These are phyloP conservation scores for Suhomyces bokatorum DNA, from an alignment of 1,139 yeast genomes.

Conservation along the genomic window DNA sequence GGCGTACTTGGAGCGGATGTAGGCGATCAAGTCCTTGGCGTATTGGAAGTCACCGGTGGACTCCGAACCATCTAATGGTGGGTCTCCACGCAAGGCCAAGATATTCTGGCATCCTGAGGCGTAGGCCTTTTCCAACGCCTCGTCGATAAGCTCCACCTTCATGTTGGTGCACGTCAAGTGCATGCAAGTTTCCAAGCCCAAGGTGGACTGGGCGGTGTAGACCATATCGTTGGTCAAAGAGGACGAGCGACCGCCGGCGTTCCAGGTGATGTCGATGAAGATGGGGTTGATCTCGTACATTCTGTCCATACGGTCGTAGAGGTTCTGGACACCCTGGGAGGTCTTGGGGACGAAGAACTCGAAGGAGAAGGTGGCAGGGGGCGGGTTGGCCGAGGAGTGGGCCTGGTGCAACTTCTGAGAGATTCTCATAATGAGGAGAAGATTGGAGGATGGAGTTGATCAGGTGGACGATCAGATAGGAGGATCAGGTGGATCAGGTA, in stretches of 20 bases:
- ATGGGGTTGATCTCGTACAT: conserved; percentile 93
- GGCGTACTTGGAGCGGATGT: conserved; percentile 57
- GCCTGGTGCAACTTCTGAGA: conserved; percentile 54
- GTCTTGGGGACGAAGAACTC: conserved; percentile 99
- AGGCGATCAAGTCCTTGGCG: conserved; percentile 63
- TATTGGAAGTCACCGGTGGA: conserved; percentile 72
- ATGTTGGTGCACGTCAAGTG: conserved; percentile 96
- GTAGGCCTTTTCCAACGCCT: conserved; percentile 82
- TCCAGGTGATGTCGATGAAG: conserved; percentile 96
- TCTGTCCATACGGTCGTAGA: conserved; percentile 96
- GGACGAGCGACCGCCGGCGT: conserved; percentile 90
- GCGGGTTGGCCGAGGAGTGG: conserved; percentile 42
- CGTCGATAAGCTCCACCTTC: conserved; percentile 79
- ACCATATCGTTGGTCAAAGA: conserved; percentile 87
- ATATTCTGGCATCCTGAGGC: conserved; percentile 94
- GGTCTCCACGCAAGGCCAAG: conserved; percentile 83
- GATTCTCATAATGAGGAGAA: conserved; percentile 44
- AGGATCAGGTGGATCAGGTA: no score
- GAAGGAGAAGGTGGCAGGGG: conserved; percentile 81
- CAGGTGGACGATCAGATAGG: no score
- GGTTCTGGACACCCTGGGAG: conserved; percentile 91
- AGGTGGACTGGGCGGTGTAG: conserved; percentile 85
- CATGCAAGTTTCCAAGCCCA: conserved; percentile 97
- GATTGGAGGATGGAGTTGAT: no score
- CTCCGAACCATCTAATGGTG: conserved; percentile 63